Evolutionary conservation across 2,329 filamentous ascomycete genomes (phyloP), one percentile per base, ranked within the genome.

Genomic region (Diaporthe ampelina): DNA sequence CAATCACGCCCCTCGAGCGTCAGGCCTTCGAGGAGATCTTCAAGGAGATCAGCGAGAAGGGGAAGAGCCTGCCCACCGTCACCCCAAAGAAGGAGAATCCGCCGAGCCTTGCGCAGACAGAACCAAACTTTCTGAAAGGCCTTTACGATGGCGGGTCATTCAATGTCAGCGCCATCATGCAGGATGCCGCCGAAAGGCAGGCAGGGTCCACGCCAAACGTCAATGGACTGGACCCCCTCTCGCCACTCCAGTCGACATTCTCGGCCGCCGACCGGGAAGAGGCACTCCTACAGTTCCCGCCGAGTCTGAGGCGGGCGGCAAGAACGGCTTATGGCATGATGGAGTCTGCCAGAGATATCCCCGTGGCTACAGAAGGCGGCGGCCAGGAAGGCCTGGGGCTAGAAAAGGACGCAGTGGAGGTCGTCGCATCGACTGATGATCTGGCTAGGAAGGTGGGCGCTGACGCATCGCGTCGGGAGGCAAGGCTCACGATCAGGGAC

Each of bases 1-100:
- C 90, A 7, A 90, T 92, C 65, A 93, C 91, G 0, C 87, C 87
- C 0, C 79, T 83, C 0, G 91, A 93, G 79, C 83, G 83, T 10
- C 78, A 82, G 10, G 80, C 85, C 11, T 89, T 89, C 74, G 85
- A 88, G 37, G 84, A 86, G 68, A 89, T 92, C 69, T 93, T 93
- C 77, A 84, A 86, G 69, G 86, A 91, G 70, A 92, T 92, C 58
- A 87, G 88, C 61, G 82, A 58, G 29, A 63, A 52, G 52, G 70
- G 57, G 15, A 57, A 48, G 40, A 72, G 26, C 65, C 80, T 13
- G 79, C 81, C 45, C 80, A 79, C 43, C 77, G 11, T 37, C n/a
- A 58, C 45, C 75, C 77, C 56, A 76, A 80, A 43, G 76, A 71
- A 40, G 61, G 9, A 43, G 10, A 29, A 29, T 70, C 73, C 11